phyloP scores from a whole-genome alignment of 202 grass and related monocot genomes.

The Miscanthus sacchariflorus region DNA sequence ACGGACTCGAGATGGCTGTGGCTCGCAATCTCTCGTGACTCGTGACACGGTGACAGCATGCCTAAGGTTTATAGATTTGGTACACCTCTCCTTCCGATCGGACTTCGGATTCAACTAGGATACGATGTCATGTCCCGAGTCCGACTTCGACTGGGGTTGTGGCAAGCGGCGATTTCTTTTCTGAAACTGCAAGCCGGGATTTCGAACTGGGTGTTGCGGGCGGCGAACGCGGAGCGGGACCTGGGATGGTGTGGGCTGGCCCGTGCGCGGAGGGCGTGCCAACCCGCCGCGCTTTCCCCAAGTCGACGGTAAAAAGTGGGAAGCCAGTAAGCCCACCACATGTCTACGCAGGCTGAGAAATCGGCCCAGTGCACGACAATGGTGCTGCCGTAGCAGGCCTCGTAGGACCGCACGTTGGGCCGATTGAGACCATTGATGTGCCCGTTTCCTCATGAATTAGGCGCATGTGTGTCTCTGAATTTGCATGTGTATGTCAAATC shows the following conservation, averaged over 20 bases:
- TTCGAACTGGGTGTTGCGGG: too few species aligned
- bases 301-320: too few species aligned
- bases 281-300: too few species aligned
- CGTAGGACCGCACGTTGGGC: background rate
- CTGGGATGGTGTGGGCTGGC: background rate
- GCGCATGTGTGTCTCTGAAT: too few species aligned
- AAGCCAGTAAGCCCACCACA: background rate
- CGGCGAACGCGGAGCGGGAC: background rate
- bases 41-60: too few species aligned
- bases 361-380: background rate
- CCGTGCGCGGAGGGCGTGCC: background rate
- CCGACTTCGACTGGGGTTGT: background rate
- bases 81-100: too few species aligned
- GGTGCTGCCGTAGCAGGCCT: background rate
- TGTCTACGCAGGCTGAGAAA: background rate
- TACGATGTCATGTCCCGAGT: background rate
- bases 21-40: too few species aligned
- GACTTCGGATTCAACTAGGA: too few species aligned
- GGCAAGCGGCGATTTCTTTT: too few species aligned
- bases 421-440: background rate
- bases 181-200: background rate
- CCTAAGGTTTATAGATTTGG: too few species aligned
- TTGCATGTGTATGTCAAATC: background rate
- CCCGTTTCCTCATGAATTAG: background rate
- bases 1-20: too few species aligned